These are phyloP conservation scores for Globisporangium iwayamae DNA, from an alignment of 352 stramenopile species.

Conservation along the genomic window DNA sequence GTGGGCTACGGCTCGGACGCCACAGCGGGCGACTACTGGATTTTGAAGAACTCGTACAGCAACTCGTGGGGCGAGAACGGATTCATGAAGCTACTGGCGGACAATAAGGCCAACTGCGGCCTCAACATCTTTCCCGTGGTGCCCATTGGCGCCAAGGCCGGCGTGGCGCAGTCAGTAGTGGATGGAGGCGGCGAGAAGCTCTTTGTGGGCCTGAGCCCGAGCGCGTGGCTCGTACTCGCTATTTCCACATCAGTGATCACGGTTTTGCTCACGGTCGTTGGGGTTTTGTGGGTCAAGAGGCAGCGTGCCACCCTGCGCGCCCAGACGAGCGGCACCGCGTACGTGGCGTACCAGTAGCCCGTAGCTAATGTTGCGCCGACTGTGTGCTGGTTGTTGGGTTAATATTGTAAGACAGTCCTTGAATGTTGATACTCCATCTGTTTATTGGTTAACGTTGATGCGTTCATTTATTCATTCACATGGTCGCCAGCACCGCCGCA, in stretches of 20 bases:
- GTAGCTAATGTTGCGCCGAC: background rate
- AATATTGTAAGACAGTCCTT: background rate
- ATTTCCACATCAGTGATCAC: slow-evolving; percentile 24
- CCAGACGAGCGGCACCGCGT: slow-evolving; percentile 15
- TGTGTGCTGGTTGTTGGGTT: background rate
- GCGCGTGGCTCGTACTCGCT: slow-evolving; percentile 34
- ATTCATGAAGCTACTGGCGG: slow-evolving; percentile 61
- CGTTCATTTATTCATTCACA: background rate
- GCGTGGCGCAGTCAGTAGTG: slow-evolving; percentile 27
- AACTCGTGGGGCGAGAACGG: slow-evolving; percentile 55
- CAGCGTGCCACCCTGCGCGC: slow-evolving; percentile 11
- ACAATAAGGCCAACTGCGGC: slow-evolving; percentile 69
- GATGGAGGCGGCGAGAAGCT: slow-evolving; percentile 48
- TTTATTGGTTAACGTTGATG: background rate
- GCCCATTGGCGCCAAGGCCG: slow-evolving; percentile 42
- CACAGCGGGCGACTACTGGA: slow-evolving; percentile 64
- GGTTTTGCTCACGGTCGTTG: slow-evolving; percentile 29
- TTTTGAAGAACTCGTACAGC: slow-evolving; percentile 80
- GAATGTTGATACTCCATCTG: background rate
- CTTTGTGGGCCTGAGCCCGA: slow-evolving; percentile 32
- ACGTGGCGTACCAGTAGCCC: background rate
- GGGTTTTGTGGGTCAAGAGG: slow-evolving; percentile 22
- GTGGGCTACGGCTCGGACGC: slow-evolving; percentile 48
- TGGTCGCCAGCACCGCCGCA: slow-evolving; percentile 2
- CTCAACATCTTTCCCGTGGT: slow-evolving; percentile 75